These are phyloP conservation scores for Acmispon strigosus DNA, from an alignment of 306 rosid species.

Conservation along the genomic window DNA sequence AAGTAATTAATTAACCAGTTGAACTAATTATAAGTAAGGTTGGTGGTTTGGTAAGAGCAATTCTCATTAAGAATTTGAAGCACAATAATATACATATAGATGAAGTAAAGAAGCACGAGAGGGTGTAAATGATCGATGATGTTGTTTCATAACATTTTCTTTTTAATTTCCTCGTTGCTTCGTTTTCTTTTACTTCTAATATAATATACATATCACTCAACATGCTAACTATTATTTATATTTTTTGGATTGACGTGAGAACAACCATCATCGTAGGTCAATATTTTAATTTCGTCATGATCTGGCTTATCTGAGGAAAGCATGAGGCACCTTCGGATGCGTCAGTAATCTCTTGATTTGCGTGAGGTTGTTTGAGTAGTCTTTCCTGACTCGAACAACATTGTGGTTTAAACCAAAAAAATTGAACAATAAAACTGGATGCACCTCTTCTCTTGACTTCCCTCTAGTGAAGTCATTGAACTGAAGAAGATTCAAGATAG, in stretches of 20 bases:
- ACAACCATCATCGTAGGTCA: not conserved
- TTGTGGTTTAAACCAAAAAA: too few species aligned
- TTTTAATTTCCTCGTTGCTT: conserved; percentile 6
- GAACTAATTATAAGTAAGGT: not conserved
- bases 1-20: not conserved
- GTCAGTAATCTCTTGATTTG: too few species aligned
- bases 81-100: not conserved
- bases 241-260: not conserved
- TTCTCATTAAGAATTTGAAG: not conserved
- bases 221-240: not conserved
- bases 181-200: not conserved
- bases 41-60: not conserved
- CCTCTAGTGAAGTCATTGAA: too few species aligned
- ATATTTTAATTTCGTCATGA: not conserved
- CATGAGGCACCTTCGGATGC: too few species aligned
- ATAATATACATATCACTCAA: too few species aligned
- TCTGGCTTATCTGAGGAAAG: too few species aligned
- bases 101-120: not conserved
- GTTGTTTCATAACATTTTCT: not conserved
- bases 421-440: too few species aligned
- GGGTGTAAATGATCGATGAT: too few species aligned
- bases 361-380: too few species aligned
- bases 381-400: too few species aligned
- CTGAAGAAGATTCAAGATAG: too few species aligned
- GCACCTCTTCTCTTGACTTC: too few species aligned